Conservation (phyloP, 2,329 filamentous ascomycete species). For the Diaporthe sp. region DNA sequence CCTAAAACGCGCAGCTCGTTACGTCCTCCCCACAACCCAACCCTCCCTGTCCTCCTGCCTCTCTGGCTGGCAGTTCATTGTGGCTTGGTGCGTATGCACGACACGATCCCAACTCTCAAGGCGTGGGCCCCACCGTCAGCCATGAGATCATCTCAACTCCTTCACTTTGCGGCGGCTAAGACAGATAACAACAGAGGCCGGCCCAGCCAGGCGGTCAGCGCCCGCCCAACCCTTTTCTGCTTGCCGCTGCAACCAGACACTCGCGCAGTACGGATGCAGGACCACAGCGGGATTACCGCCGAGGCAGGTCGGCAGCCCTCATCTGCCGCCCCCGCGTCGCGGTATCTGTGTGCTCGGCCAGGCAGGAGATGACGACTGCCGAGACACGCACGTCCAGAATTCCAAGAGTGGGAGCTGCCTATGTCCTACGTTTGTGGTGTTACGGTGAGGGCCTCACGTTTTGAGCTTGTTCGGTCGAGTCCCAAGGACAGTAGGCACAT, state of each 20-base stretch:
- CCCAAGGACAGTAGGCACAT: background rate
- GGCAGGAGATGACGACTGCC: slow-evolving; percentile 11
- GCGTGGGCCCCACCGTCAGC: background rate
- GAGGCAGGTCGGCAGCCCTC: background rate
- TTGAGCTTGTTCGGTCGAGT: background rate
- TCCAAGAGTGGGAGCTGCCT: background rate
- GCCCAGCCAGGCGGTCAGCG: background rate
- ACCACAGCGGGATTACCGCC: background rate
- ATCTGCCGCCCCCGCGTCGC: background rate
- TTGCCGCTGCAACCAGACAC: slow-evolving; percentile 7
- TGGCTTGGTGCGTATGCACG: slow-evolving; percentile 19
- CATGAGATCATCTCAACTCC: slow-evolving; percentile 3
- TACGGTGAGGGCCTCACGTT: background rate
- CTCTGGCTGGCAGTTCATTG: background rate
- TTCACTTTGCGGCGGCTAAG: slow-evolving; percentile 16
- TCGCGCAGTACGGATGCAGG: background rate
- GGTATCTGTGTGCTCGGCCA: background rate
- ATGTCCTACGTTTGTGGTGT: background rate
- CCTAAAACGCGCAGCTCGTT: slow-evolving; percentile 16
- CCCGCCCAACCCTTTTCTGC: background rate
- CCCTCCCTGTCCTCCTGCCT: background rate
- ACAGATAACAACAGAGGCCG: background rate
- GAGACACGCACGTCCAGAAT: slow-evolving; percentile 2
- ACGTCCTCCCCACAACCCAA: slow-evolving; percentile 2
- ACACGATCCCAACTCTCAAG: slow-evolving; percentile 7